Evolutionary conservation across 2,329 filamentous ascomycete genomes (phyloP).

Genomic region (Nannizziopsis arthrosporioides): DNA sequence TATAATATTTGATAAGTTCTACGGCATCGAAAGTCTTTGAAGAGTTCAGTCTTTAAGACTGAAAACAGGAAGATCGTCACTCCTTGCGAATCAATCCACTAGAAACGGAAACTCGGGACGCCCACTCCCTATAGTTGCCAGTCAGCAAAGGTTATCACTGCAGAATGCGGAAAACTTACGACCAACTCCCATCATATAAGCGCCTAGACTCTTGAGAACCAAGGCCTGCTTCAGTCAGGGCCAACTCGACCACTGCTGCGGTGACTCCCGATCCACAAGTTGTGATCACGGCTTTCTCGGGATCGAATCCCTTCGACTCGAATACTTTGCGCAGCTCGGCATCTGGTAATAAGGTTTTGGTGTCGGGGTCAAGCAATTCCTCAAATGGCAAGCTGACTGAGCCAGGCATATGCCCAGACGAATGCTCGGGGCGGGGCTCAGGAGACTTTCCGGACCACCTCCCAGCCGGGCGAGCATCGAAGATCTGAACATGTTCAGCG

Average conservation of each 20-base stretch:
- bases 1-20: too few species aligned
- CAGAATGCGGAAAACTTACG: constrained; percentile 47
- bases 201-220: constrained; percentile 55
- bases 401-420: constrained; percentile 84
- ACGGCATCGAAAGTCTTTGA: too few species aligned
- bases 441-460: constrained; percentile 73
- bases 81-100: constrained; percentile 37
- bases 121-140: constrained; percentile 37
- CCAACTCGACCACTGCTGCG: constrained; percentile 80
- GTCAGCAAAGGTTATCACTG: background rate
- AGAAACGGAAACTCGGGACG: constrained; percentile 36
- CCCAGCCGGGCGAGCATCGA: constrained; percentile 72
- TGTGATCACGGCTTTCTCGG: constrained; percentile 67
- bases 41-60: background rate
- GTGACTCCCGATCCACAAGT: constrained; percentile 93
- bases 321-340: constrained; percentile 67
- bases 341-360: constrained; percentile 64
- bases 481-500: constrained; percentile 68
- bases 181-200: constrained; percentile 97
- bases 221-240: constrained; percentile 65
- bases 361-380: constrained; percentile 67
- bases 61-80: constrained; percentile 4
- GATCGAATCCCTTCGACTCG: constrained; percentile 65
- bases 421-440: constrained; percentile 74
- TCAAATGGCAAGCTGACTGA: constrained; percentile 72